phyloP scores from a whole-genome alignment of 352 stramenopile species.

The Phytophthora ohioensis region DNA sequence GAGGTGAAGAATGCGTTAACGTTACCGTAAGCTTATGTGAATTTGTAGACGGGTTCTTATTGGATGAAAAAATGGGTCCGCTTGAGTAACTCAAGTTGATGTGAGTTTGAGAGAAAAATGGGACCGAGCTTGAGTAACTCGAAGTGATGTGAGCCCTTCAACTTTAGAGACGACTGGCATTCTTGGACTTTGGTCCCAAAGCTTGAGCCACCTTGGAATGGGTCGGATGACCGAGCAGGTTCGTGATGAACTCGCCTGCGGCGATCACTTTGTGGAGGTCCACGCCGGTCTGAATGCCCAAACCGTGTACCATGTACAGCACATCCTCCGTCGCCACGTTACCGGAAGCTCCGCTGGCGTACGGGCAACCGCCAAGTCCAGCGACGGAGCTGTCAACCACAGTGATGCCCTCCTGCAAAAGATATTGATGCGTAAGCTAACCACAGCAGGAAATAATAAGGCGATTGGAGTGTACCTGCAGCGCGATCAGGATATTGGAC shows the following conservation, averaged over 20 bases:
- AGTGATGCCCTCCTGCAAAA: slow-evolving; percentile 86
- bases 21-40: background rate
- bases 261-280: slow-evolving; percentile 94
- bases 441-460: background rate
- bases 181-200: slow-evolving; percentile 40
- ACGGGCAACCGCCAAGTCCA: slow-evolving; percentile 97
- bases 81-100: too few relatives aligned
- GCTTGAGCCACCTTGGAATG: slow-evolving; percentile 91
- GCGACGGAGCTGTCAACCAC: slow-evolving; percentile 96
- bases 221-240: slow-evolving; percentile 74
- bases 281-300: slow-evolving; percentile 95
- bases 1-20: too few relatives aligned
- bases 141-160: slow-evolving; percentile 3
- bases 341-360: slow-evolving; percentile 95
- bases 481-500: slow-evolving; percentile 94
- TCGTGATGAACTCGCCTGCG: slow-evolving; percentile 91
- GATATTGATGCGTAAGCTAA: background rate
- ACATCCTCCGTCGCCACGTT: slow-evolving; percentile 98
- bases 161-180: slow-evolving; percentile 55
- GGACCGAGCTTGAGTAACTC: too few relatives aligned
- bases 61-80: background rate
- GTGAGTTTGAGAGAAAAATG: background rate
- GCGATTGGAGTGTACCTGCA: slow-evolving; percentile 62
- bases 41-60: background rate
- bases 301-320: slow-evolving; percentile 97